Conservation (phyloP, 257 asterid species). For the Vinca minor region DNA sequence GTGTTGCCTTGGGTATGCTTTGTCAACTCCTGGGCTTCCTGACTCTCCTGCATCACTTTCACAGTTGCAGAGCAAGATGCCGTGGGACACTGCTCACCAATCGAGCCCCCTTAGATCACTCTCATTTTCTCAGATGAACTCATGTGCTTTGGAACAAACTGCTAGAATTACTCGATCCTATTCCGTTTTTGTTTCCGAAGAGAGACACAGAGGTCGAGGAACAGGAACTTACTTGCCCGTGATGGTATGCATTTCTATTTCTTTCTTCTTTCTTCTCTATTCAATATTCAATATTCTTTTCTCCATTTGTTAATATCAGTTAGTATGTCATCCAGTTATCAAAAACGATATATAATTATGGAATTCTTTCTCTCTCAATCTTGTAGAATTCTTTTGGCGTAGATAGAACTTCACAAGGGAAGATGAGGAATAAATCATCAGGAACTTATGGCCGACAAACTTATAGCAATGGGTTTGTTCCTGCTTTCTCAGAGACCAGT, state of each 20-base stretch:
- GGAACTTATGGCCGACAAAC: conserved; percentile 24
- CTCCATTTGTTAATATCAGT: neutral
- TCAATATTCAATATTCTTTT: neutral
- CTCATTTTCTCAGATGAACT: conserved; percentile 23
- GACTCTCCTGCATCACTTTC: conserved; percentile 27
- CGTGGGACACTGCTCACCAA: conserved; percentile 32
- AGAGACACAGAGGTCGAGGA: conserved; percentile 42
- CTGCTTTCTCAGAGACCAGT: conserved; percentile 18
- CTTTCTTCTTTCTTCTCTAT: conserved; percentile 3
- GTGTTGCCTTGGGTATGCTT: conserved; percentile 37
- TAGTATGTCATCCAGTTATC: neutral
- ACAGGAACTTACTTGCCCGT: conserved; percentile 52
- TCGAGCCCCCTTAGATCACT: conserved; percentile 28
- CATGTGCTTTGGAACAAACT: conserved; percentile 19
- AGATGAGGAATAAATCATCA: conserved; percentile 23
- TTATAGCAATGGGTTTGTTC: conserved; percentile 19
- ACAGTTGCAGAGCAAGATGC: conserved; percentile 22
- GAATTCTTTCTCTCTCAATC: neutral
- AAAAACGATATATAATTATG: neutral
- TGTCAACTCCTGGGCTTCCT: conserved; percentile 18
- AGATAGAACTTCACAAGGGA: conserved; percentile 30
- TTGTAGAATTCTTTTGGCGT: conserved; percentile 43
- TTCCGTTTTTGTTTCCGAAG: conserved; percentile 29
- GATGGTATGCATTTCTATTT: conserved; percentile 31
- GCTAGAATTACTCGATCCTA: conserved; percentile 21